phyloP scores from a whole-genome alignment of 352 stramenopile species.

The Globisporangium nodosum region DNA sequence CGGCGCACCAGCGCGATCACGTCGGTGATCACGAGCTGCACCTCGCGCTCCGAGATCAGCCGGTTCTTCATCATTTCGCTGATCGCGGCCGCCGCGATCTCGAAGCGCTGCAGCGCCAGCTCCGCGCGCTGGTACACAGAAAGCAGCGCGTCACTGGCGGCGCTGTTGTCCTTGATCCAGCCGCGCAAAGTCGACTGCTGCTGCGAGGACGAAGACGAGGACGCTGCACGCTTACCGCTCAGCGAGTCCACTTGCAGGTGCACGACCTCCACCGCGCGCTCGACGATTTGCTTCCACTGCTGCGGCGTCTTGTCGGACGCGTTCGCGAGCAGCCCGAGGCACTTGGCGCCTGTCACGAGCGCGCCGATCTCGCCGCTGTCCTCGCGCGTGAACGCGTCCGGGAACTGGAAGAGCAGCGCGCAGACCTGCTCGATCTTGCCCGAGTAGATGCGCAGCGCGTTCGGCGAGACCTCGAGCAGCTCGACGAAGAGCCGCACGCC shows the following conservation, averaged over 20 bases:
- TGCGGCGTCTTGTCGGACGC: slow-evolving; percentile 56
- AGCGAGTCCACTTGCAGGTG: slow-evolving; percentile 66
- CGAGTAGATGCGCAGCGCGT: slow-evolving; percentile 43
- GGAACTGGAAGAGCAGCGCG: slow-evolving; percentile 23
- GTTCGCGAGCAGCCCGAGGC: slow-evolving; percentile 45
- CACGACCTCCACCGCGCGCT: slow-evolving; percentile 51
- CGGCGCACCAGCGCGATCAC: slow-evolving; percentile 52
- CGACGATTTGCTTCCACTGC: slow-evolving; percentile 60
- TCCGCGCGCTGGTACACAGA: slow-evolving; percentile 58
- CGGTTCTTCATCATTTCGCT: slow-evolving; percentile 37
- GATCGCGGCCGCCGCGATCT: slow-evolving; percentile 32
- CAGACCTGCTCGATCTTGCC: slow-evolving; percentile 63
- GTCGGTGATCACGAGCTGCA: slow-evolving; percentile 55
- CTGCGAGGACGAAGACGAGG: slow-evolving; percentile 13
- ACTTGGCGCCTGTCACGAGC: slow-evolving; percentile 25
- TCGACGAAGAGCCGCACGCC: slow-evolving; percentile 38
- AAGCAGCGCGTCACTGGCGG: slow-evolving; percentile 24
- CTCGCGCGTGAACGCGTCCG: slow-evolving; percentile 18
- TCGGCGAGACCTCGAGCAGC: slow-evolving; percentile 48
- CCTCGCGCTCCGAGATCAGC: slow-evolving; percentile 68
- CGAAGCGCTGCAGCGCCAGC: slow-evolving; percentile 31
- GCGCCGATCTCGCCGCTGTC: slow-evolving; percentile 5
- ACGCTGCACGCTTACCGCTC: slow-evolving; percentile 37
- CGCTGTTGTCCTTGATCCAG: slow-evolving; percentile 46
- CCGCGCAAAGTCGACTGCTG: slow-evolving; percentile 43